Base-by-base conservation (phyloP, 306 rosid genomes). In the Cicer bijugum region DNA sequence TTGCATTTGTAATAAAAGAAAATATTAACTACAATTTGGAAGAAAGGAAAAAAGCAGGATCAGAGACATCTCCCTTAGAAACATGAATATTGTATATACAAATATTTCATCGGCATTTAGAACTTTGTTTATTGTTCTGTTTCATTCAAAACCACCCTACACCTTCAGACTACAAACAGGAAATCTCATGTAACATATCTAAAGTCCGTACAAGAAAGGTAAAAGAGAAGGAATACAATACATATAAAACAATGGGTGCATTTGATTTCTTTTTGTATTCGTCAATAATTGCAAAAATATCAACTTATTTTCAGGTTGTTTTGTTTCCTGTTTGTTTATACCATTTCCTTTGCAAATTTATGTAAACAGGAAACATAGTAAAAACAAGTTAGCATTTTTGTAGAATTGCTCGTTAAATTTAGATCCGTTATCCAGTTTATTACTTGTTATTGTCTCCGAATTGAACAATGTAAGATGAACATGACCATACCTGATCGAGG, bases 401-500 rank as follows among this genome's bases (percentile, higher is more conserved):
- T 46, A 60, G 33, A 20, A 9, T 72, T 59, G 37, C 71, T 6
- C 53, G 35, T 8, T 44, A 62, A 52, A 60, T 59, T 51, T 15
- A 38, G 50, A 45, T 44, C 61, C 20, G 61, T 14, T 44, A 67
- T 69, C 28, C 52, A 8, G 12, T 33, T 64, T 47, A 76, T 58
- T 35, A 69, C 44, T 52, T 76, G 39, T 71, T 51, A 67, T 8
- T 43, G 45, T 20, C 70, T 44, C 73, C 43, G 42, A 77, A 56
- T 67, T 65, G 45, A 46, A 81, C 55, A 69, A 4, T 45, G 44
- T 14, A 75, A 71, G 73, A 76, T 39, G 65, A 51, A 38, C 17
- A 73, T 56, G 42, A 66, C 23, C 71, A 78, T 85, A 94, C 98
- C 98, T 94, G 98, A 87, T 94, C 97, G 62, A 94, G 98, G 74